These are phyloP conservation scores for Metarhizium sp. DNA, from an alignment of 2,329 filamentous ascomycete species.

Conservation along the genomic window DNA sequence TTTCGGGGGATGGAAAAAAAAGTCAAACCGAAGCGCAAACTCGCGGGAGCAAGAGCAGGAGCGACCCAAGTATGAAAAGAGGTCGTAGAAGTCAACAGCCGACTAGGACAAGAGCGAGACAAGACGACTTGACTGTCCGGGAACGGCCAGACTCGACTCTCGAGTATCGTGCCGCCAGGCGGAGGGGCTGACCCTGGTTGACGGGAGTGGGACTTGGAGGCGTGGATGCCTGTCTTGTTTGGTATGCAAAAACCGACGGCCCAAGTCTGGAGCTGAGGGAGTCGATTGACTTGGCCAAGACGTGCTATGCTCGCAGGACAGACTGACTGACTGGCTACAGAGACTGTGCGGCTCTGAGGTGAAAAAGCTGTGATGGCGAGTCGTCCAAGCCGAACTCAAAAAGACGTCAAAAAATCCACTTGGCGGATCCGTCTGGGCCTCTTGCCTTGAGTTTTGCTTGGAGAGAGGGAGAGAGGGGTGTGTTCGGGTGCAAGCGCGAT, in stretches of 20 bases:
- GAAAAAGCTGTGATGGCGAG: background rate
- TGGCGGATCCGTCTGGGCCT: background rate
- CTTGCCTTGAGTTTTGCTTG: background rate
- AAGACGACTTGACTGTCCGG: slow-evolving; percentile 1
- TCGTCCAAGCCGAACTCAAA: slow-evolving; percentile 1
- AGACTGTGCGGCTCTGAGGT: background rate
- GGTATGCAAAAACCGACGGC: background rate
- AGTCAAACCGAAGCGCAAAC: background rate
- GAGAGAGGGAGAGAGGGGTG: background rate
- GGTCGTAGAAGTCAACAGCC: background rate
- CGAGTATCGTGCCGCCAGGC: background rate
- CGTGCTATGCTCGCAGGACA: background rate
- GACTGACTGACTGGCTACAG: background rate
- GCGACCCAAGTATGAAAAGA: background rate
- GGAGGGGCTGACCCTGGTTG: slow-evolving; percentile 6
- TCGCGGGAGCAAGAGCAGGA: background rate
- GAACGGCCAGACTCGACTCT: slow-evolving; percentile 5
- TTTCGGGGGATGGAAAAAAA: background rate
- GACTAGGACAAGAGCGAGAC: background rate
- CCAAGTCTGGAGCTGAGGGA: background rate
- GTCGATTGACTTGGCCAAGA: background rate
- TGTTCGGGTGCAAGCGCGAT: background rate
- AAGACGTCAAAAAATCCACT: slow-evolving; percentile 1
- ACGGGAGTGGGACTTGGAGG: slow-evolving; percentile 5
- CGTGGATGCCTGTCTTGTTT: background rate